These are phyloP conservation scores for Parascedosporium putredinis DNA, from an alignment of 2,329 filamentous ascomycete species.

Conservation along the genomic window DNA sequence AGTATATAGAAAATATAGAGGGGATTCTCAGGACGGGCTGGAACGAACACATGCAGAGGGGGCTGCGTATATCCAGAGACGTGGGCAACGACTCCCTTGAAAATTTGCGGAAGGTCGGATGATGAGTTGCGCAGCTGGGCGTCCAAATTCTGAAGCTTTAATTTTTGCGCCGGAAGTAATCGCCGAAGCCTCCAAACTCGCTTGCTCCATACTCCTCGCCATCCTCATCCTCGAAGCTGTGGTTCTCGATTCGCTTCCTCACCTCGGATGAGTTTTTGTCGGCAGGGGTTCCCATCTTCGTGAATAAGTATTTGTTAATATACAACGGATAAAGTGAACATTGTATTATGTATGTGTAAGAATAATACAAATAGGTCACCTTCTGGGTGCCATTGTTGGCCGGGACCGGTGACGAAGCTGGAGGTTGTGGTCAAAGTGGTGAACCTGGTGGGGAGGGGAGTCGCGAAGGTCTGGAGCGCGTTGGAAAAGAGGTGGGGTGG, in stretches of 20 bases:
- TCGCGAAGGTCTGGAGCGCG: background rate
- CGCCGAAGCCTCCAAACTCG: constrained; percentile 76
- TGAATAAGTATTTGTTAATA: no score
- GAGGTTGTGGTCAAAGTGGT: background rate
- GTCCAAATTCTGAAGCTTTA: constrained; percentile 94
- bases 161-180: constrained; percentile 95
- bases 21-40: no score
- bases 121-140: constrained; percentile 63
- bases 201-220: constrained; percentile 89
- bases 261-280: constrained; percentile 54
- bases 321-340: no score
- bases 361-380: no score
- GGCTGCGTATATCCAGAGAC: constrained; percentile 96
- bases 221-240: constrained; percentile 68
- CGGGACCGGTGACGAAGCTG: background rate
- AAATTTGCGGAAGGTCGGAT: constrained; percentile 67
- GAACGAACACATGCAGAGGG: constrained; percentile 73
- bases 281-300: constrained; percentile 49
- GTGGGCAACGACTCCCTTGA: constrained; percentile 82
- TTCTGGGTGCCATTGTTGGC: no score
- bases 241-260: constrained; percentile 50
- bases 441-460: background rate
- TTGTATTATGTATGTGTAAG: background rate
- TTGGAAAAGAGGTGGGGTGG: background rate
- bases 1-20: no score